Evolutionary conservation across 2,329 filamentous ascomycete species (phyloP).

Genomic region (Colletotrichum costaricense): DNA sequence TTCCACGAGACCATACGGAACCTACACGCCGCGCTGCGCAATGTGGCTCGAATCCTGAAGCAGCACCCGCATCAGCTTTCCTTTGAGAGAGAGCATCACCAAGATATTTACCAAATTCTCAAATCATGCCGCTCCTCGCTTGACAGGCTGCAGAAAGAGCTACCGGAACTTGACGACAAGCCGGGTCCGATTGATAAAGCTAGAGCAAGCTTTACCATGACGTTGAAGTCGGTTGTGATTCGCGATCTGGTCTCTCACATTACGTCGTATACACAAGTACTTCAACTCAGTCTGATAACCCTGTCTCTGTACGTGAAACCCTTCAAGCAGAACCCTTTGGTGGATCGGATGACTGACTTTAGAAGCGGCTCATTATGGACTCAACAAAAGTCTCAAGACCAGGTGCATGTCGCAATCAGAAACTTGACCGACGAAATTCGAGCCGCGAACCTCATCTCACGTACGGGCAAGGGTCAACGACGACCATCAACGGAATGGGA

Average conservation of each 20-base stretch:
- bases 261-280: constrained; percentile 40
- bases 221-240: constrained; percentile 39
- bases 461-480: neutral
- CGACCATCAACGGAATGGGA: constrained; percentile 25
- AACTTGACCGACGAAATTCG: constrained; percentile 40
- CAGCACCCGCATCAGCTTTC: constrained; percentile 36
- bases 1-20: constrained; percentile 39
- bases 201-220: constrained; percentile 36
- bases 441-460: constrained; percentile 35
- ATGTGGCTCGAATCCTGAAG: constrained; percentile 36
- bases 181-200: constrained; percentile 36
- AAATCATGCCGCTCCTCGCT: constrained; percentile 39
- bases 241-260: constrained; percentile 40
- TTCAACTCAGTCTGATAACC: constrained; percentile 42
- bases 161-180: constrained; percentile 39
- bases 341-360: neutral
- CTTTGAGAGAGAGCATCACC: constrained; percentile 41
- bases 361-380: constrained; percentile 37
- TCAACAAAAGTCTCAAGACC: constrained; percentile 41
- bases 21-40: constrained; percentile 36
- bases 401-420: constrained; percentile 41
- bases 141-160: constrained; percentile 34
- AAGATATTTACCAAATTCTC: constrained; percentile 39
- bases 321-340: too few relatives aligned
- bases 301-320: constrained; percentile 38